Percentiles rank a stretch among this genome's conserved stretches.
Evolutionary conservation across 2,329 filamentous ascomycete genomes (phyloP).

Genomic region (Fusarium camptoceras): DNA sequence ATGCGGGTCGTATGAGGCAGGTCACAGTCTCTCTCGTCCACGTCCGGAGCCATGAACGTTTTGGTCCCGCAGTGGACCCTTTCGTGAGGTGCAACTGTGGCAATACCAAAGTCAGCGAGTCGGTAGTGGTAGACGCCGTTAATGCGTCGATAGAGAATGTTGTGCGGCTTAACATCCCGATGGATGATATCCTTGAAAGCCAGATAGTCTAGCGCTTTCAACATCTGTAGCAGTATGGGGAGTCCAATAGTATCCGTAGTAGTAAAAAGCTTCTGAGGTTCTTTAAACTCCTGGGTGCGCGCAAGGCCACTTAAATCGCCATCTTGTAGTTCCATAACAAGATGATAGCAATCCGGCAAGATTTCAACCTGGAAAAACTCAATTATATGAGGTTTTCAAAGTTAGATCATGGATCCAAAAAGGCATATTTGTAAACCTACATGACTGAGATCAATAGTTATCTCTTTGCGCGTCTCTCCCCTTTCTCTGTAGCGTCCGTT

Average conservation of each 20-base stretch:
- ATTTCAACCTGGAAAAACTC: not conserved
- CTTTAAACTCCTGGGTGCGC: not conserved
- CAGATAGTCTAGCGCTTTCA: slow-evolving; percentile 10
- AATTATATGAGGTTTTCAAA: not conserved
- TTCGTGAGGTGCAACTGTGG: not conserved
- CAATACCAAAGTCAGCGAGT: not conserved
- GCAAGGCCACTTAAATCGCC: not conserved
- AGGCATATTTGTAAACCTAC: not conserved
- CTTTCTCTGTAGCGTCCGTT: not conserved
- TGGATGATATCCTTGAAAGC: not conserved
- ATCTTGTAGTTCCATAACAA: slow-evolving; percentile 3
- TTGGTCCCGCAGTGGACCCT: not conserved
- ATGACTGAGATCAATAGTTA: not conserved
- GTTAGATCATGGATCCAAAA: not conserved
- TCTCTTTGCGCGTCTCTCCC: not conserved
- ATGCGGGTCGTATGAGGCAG: not conserved
- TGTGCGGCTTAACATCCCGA: not conserved
- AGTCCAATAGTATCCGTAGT: not conserved
- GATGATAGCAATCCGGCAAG: accelerated
- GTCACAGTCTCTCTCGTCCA: not conserved
- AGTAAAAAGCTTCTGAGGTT: not conserved
- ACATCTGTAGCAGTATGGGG: slow-evolving; percentile 1
- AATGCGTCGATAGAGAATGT: slow-evolving; percentile 1
- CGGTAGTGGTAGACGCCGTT: not conserved
- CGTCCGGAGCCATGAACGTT: not conserved